Conservation (phyloP, 257 asterid genomes). For the Nicotiana tabacum region DNA sequence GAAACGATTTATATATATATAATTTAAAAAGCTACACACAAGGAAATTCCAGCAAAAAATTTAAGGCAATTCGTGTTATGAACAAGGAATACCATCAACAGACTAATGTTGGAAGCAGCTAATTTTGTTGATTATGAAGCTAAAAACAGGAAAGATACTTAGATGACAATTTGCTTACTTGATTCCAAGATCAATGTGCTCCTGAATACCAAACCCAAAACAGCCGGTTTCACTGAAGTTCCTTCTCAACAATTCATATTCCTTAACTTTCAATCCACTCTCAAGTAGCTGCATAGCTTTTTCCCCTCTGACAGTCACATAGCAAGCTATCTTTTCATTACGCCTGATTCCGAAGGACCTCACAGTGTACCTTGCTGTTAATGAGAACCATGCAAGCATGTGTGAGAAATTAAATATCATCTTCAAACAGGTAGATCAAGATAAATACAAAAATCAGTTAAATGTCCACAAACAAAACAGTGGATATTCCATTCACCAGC, state of each 20-base stretch:
- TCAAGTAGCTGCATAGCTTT: slow-evolving; percentile 68
- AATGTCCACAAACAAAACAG: background rate
- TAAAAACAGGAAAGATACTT: background rate
- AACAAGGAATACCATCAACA: too few species aligned
- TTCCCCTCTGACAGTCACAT: slow-evolving; percentile 61
- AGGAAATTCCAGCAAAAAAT: background rate
- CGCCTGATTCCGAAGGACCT: slow-evolving; percentile 73
- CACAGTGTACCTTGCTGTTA: slow-evolving; percentile 71
- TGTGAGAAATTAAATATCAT: background rate
- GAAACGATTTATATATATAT: background rate
- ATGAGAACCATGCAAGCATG: background rate
- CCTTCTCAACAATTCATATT: slow-evolving; percentile 54
- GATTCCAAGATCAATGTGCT: slow-evolving; percentile 82
- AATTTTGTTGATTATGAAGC: background rate
- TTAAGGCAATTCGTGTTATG: background rate
- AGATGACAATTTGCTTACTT: slow-evolving; percentile 39
- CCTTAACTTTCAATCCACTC: slow-evolving; percentile 67
- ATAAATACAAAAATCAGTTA: background rate
- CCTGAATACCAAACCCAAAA: slow-evolving; percentile 79
- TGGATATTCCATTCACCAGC: background rate
- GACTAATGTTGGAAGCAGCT: background rate
- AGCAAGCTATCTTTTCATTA: slow-evolving; percentile 73
- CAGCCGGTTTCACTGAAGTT: slow-evolving; percentile 76
- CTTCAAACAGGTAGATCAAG: background rate
- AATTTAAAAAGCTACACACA: too few species aligned